Conservation (phyloP, 2,329 filamentous ascomycete species). For the Colletotrichum cuscutae region DNA sequence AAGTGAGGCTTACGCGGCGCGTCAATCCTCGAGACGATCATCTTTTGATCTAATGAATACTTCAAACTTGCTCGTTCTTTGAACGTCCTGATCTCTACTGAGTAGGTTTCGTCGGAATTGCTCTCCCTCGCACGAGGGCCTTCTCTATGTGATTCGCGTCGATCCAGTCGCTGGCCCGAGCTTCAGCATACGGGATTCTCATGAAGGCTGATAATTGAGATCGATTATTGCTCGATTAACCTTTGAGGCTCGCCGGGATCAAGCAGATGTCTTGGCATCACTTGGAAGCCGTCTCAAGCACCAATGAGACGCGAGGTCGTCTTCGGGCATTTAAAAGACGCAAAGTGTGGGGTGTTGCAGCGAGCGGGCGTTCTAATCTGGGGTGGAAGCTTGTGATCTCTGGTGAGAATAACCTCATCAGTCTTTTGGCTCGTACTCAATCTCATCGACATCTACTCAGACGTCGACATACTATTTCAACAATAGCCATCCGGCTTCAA, state of each 20-base stretch:
- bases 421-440: background rate
- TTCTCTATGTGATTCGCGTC: background rate
- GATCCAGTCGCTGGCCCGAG: background rate
- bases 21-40: no score
- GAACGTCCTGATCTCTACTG: background rate
- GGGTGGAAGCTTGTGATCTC: background rate
- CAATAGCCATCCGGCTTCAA: background rate
- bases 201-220: background rate
- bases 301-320: background rate
- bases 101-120: background rate
- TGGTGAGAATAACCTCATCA: background rate
- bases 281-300: background rate
- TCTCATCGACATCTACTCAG: background rate
- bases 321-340: conserved; percentile 4
- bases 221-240: background rate
- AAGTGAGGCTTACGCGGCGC: background rate
- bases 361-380: background rate
- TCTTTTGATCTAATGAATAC: no score
- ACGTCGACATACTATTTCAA: background rate
- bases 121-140: no score
- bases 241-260: background rate
- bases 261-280: background rate
- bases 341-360: conserved; percentile 11
- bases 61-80: background rate
- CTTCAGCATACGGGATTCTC: background rate